A percentile compares a stretch with the other conserved stretches of the same genome.
Conservation (phyloP, 306 rosid species). For the Cyclanthera cordifolia region DNA sequence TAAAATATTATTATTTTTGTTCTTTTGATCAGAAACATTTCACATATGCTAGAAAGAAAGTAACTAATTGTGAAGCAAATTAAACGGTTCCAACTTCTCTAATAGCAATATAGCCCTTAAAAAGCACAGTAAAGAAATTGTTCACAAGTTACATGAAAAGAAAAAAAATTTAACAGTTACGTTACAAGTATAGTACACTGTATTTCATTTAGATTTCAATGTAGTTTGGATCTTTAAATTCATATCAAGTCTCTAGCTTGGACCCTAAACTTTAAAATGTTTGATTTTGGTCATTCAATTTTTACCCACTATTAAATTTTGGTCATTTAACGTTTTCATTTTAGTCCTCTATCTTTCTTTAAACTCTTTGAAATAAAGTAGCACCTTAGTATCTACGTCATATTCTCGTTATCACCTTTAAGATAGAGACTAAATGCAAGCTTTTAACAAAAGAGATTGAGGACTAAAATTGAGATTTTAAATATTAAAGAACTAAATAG, state of each 20-base stretch:
- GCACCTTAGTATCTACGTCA: not conserved
- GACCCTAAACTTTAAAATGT: not conserved
- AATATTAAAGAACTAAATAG: not conserved
- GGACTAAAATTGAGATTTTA: not conserved
- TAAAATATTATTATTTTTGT: not conserved
- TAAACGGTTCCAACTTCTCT: not conserved
- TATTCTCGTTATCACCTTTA: not conserved
- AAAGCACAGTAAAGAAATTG: not conserved
- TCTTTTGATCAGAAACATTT: not conserved
- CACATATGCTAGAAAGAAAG: not conserved
- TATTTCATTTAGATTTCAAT: not conserved
- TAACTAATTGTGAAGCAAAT: constrained; percentile 1
- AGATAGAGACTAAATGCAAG: not conserved
- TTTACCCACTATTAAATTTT: not conserved
- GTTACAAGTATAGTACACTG: not conserved
- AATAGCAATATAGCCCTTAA: not conserved
- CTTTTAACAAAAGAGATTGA: not conserved
- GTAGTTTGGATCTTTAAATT: not conserved
- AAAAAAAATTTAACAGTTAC: not conserved
- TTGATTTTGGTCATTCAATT: not conserved
- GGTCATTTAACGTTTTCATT: not conserved
- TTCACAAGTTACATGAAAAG: not conserved
- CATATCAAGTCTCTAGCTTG: not conserved
- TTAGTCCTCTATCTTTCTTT: not conserved
- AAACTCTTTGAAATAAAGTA: not conserved